These are phyloP conservation scores for Microthlaspi erraticum DNA, from an alignment of 345 rosid genomes.

Conservation along the genomic window DNA sequence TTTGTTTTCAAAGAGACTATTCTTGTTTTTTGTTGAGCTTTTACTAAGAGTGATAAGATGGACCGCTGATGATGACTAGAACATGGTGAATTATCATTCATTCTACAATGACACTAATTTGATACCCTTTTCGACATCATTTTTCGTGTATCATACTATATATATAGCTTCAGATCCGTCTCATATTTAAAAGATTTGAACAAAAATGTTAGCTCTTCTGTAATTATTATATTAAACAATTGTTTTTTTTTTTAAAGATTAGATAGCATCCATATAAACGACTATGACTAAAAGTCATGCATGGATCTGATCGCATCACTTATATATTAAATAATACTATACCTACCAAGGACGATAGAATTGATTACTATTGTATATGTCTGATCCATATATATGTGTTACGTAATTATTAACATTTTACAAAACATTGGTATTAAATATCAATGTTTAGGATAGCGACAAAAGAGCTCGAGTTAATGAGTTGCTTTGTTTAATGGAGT, in stretches of 20 bases:
- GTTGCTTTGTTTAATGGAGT: conserved; percentile 22
- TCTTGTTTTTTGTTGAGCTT: not conserved
- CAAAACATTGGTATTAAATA: not conserved
- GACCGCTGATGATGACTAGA: not conserved
- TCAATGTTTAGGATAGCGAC: conserved; percentile 19
- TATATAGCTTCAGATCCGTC: not conserved
- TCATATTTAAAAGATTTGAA: not conserved
- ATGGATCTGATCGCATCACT: conserved; percentile 34
- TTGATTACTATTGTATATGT: conserved; percentile 4
- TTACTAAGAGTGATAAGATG: not conserved
- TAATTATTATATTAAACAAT: too few relatives aligned
- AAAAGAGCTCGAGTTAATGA: conserved; percentile 20
- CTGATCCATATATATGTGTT: not conserved
- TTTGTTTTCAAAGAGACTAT: too few relatives aligned
- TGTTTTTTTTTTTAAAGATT: too few relatives aligned
- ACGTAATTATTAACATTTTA: not conserved
- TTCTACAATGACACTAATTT: not conserved
- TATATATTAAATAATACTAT: not conserved
- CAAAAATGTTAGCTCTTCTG: not conserved
- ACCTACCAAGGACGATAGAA: conserved; percentile 19
- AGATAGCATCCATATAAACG: conserved; percentile 29
- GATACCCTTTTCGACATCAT: not conserved
- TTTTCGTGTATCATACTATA: too few relatives aligned
- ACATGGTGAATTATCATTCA: not conserved
- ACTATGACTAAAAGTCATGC: conserved; percentile 16